These are phyloP conservation scores for Aspergillus ochraceoroseus DNA, from an alignment of 2,329 filamentous ascomycete genomes.

Conservation along the genomic window DNA sequence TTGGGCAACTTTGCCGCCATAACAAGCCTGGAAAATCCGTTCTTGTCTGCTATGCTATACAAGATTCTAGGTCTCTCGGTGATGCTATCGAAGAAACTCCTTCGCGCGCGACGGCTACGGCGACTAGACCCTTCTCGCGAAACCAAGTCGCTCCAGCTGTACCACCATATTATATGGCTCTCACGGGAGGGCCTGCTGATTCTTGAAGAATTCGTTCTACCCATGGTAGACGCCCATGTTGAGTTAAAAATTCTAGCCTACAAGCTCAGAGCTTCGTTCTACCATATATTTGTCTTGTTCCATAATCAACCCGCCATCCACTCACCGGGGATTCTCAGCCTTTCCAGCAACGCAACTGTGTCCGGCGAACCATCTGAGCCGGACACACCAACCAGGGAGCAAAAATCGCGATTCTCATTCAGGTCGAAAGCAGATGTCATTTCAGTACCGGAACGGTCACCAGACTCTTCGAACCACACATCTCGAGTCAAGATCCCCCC, in stretches of 20 bases:
- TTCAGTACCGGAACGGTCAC: constrained; percentile 6
- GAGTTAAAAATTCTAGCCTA: constrained; percentile 86
- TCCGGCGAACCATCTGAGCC: constrained; percentile 28
- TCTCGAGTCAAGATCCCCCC: constrained; percentile 11
- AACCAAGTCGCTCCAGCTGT: constrained; percentile 74
- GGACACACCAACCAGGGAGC: constrained; percentile 19
- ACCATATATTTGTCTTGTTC: constrained; percentile 94
- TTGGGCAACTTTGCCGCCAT: constrained; percentile 80
- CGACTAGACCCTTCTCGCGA: constrained; percentile 73
- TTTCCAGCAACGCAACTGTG: constrained; percentile 28
- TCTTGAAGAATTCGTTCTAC: constrained; percentile 78
- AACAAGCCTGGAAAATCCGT: constrained; percentile 69
- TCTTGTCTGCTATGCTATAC: constrained; percentile 72
- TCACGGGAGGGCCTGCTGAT: constrained; percentile 85
- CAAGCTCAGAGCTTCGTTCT: constrained; percentile 89
- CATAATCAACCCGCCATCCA: constrained; percentile 82
- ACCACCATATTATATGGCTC: constrained; percentile 92
- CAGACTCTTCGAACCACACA: constrained; percentile 1
- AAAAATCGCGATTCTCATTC: constrained; percentile 20
- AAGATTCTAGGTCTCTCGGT: constrained; percentile 88
- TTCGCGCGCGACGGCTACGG: constrained; percentile 76
- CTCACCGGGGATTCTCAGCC: constrained; percentile 50
- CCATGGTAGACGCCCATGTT: constrained; percentile 69
- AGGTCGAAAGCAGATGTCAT: constrained; percentile 18
- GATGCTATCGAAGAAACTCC: constrained; percentile 76